Evolutionary conservation across 371 early-diverging fungal genomes (phyloP).

Genomic region (Syncephalastrum monosporum): DNA sequence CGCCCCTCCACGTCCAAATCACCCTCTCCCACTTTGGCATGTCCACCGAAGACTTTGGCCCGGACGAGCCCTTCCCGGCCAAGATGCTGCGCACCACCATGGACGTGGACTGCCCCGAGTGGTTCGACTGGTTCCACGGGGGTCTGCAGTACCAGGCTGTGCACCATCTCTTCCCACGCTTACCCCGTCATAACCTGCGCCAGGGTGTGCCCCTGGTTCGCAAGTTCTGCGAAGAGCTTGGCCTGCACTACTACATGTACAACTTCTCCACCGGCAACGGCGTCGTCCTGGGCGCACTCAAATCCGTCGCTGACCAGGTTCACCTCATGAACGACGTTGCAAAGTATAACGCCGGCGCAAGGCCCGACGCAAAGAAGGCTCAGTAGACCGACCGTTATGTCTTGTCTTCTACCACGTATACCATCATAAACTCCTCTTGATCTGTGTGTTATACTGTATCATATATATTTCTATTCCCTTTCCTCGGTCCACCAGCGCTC

Average conservation of each 20-base stretch:
- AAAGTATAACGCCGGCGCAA: constrained; percentile 48
- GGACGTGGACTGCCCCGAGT: constrained; percentile 93
- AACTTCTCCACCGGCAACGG: constrained; percentile 73
- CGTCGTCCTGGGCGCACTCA: constrained; percentile 61
- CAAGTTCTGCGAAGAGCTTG: constrained; percentile 72
- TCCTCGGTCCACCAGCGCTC: no score
- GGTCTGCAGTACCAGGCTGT: constrained; percentile 95
- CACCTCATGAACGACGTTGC: constrained; percentile 58
- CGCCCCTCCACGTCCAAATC: constrained; percentile 92
- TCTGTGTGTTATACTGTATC: background rate
- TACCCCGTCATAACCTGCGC: constrained; percentile 88
- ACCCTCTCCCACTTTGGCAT: constrained; percentile 96
- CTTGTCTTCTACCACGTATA: constrained; percentile 1
- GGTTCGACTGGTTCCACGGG: constrained; percentile 97
- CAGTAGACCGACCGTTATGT: background rate
- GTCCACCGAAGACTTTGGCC: constrained; percentile 79
- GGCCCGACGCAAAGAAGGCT: constrained; percentile 16
- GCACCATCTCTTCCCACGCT: constrained; percentile 93
- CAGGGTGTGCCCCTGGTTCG: constrained; percentile 70
- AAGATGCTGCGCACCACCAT: constrained; percentile 92
- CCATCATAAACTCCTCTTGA: background rate
- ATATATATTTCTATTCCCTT: no score
- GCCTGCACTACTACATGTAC: constrained; percentile 67
- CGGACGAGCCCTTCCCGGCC: constrained; percentile 77
- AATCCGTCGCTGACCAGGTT: constrained; percentile 76